phyloP scores from a whole-genome alignment of 2,329 filamentous ascomycete genomes.

The Aspergillus brasiliensis region DNA sequence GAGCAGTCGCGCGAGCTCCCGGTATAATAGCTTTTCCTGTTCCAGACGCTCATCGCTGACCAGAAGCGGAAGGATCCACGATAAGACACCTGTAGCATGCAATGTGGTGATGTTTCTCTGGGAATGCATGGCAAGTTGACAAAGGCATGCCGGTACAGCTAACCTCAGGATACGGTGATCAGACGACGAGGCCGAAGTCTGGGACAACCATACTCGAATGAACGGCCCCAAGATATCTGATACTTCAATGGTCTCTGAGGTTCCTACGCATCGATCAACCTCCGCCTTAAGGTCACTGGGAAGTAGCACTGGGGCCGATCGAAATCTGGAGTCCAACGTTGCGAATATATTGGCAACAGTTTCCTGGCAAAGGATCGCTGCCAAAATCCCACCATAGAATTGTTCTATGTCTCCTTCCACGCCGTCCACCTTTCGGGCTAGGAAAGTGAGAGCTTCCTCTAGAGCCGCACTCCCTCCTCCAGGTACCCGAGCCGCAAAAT shows the following conservation, averaged over 20 bases:
- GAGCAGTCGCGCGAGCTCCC: conserved; percentile 65
- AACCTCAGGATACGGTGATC: conserved; percentile 45
- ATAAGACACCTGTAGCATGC: conserved; percentile 72
- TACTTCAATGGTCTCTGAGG: conserved; percentile 47
- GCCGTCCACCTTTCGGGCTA: conserved; percentile 58
- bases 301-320: conserved; percentile 17
- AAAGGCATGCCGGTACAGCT: conserved; percentile 66
- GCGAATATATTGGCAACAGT: conserved; percentile 69
- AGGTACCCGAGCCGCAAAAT: conserved; percentile 76
- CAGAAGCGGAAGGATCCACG: conserved; percentile 64
- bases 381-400: conserved; percentile 78
- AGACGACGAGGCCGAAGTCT: conserved; percentile 55
- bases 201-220: conserved; percentile 57
- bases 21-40: conserved; percentile 61
- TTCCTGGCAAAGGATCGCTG: conserved; percentile 79
- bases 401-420: conserved; percentile 65
- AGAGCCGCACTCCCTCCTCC: conserved; percentile 77
- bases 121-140: conserved; percentile 61
- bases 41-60: conserved; percentile 60
- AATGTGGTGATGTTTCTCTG: conserved; percentile 70
- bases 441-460: conserved; percentile 69
- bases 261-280: conserved; percentile 41
- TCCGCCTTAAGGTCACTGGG: conserved; percentile 28
- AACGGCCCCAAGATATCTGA: conserved; percentile 42
- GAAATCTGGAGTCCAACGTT: conserved; percentile 36